Conservation (phyloP, 176 grass and related monocot genomes). For the Otatea glauca region DNA sequence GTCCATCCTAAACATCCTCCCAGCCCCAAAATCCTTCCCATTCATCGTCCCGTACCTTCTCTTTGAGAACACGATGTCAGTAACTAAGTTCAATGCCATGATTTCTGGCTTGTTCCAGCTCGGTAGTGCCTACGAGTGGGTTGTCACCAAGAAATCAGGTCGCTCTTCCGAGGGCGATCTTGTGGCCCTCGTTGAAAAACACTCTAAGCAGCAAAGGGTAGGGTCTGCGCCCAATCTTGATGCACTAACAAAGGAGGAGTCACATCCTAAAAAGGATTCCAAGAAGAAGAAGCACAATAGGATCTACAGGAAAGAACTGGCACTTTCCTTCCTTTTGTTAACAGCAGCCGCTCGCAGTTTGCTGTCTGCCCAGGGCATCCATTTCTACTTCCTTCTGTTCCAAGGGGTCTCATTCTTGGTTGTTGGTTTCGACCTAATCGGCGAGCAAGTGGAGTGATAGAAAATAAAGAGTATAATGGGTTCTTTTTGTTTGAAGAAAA, state of each 20-base stretch:
- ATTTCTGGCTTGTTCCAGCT: slow-evolving; percentile 85
- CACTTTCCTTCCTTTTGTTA: slow-evolving; percentile 71
- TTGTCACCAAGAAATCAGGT: slow-evolving; percentile 92
- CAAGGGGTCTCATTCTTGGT: slow-evolving; percentile 77
- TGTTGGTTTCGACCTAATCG: slow-evolving; percentile 78
- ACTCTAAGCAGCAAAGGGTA: slow-evolving; percentile 52
- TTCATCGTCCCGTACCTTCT: slow-evolving; percentile 88
- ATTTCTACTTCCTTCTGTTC: slow-evolving; percentile 86
- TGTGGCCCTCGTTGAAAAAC: slow-evolving; percentile 54
- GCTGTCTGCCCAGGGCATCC: slow-evolving; percentile 76
- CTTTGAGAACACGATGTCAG: slow-evolving; percentile 92
- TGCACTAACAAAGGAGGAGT: slow-evolving; percentile 45
- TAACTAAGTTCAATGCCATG: slow-evolving; percentile 96
- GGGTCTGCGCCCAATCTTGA: slow-evolving; percentile 56
- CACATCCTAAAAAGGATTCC: slow-evolving; percentile 54
- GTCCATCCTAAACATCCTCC: slow-evolving; percentile 83
- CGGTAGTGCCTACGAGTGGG: slow-evolving; percentile 86
- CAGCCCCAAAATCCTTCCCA: slow-evolving; percentile 74
- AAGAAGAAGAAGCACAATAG: slow-evolving; percentile 72
- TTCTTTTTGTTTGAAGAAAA: slow-evolving; percentile 48
- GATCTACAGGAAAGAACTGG: slow-evolving; percentile 82
- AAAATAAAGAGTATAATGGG: slow-evolving; percentile 30
- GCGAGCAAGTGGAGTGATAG: slow-evolving; percentile 74
- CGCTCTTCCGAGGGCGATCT: slow-evolving; percentile 68
- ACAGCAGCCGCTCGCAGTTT: slow-evolving; percentile 71